Evolutionary conservation across 495 filamentous ascomycete genomes (phyloP).

Genomic region (Xeromyces bisporus): DNA sequence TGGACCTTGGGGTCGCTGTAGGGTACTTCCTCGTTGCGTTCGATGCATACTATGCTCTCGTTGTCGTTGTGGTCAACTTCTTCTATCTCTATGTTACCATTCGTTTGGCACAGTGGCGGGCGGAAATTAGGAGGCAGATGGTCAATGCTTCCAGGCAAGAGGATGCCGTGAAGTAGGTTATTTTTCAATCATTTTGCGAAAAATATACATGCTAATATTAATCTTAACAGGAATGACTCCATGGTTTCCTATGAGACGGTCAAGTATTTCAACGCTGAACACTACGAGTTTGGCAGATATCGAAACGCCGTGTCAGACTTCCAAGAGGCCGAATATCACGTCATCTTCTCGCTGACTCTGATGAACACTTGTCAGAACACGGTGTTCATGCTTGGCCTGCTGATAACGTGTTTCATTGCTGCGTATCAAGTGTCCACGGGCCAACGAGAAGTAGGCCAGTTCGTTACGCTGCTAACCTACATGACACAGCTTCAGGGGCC

Average conservation of each 20-base stretch:
- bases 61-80: conserved; percentile 83
- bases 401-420: conserved; percentile 69
- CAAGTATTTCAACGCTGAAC: conserved; percentile 96
- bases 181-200: conserved; percentile 1
- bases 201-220: no score
- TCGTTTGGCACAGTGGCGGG: conserved; percentile 84
- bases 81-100: conserved; percentile 92
- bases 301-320: conserved; percentile 61
- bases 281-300: conserved; percentile 81
- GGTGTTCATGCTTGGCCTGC: conserved; percentile 80
- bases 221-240: conserved; percentile 57
- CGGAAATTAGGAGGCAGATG: conserved; percentile 80
- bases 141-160: conserved; percentile 86
- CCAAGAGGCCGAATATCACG: conserved; percentile 75
- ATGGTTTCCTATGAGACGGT: conserved; percentile 97
- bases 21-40: conserved; percentile 66
- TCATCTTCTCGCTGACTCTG: conserved; percentile 69
- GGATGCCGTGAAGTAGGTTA: conserved; percentile 66
- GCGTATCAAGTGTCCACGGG: conserved; percentile 74
- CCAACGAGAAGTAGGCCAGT: conserved; percentile 54
- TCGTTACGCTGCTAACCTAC: conserved; percentile 70
- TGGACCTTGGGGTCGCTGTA: conserved; percentile 78
- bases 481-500: conserved; percentile 85
- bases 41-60: conserved; percentile 83
- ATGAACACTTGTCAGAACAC: conserved; percentile 92